A percentile compares a stretch with the other conserved stretches of the same genome.
phyloP scores from a whole-genome alignment of 805 yeast genomes.

The Phaffomyces thermotolerans region DNA sequence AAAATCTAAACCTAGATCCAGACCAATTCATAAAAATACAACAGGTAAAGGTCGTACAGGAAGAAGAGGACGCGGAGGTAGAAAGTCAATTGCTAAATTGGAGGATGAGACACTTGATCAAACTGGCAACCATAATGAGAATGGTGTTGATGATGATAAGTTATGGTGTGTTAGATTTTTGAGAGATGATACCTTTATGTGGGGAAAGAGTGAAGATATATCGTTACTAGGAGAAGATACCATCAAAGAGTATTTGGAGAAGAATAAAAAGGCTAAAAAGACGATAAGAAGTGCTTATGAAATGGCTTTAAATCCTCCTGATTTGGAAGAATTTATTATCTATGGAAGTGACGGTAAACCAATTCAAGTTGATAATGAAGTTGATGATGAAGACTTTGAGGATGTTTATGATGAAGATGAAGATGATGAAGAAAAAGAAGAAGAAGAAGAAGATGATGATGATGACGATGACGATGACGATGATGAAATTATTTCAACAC shows the following conservation, averaged over 20 bases:
- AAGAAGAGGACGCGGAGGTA: slow-evolving; percentile 2
- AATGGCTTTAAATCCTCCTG: slow-evolving; percentile 47
- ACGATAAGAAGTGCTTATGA: slow-evolving; percentile 43
- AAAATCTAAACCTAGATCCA: slow-evolving; percentile 40
- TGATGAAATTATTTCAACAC: slow-evolving; percentile 8
- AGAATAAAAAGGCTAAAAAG: slow-evolving; percentile 34
- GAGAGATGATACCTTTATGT: slow-evolving; percentile 64
- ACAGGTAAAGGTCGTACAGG: not conserved
- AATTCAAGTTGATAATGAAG: slow-evolving; percentile 25
- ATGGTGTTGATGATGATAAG: slow-evolving; percentile 7
- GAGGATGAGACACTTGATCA: too few species aligned
- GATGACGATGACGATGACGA: slow-evolving; percentile 19
- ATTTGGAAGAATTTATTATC: slow-evolving; percentile 36
- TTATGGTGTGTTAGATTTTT: slow-evolving; percentile 57
- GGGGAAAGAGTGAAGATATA: slow-evolving; percentile 52
- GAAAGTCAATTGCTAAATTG: slow-evolving; percentile 3
- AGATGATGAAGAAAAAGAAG: slow-evolving; percentile 22
- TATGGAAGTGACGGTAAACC: slow-evolving; percentile 38
- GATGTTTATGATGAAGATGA: slow-evolving; percentile 24
- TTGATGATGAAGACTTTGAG: slow-evolving; percentile 26
- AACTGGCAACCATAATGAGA: not conserved
- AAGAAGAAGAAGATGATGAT: slow-evolving; percentile 21
- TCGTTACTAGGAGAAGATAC: slow-evolving; percentile 35
- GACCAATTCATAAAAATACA: slow-evolving; percentile 11
- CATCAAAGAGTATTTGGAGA: slow-evolving; percentile 33